Base-by-base conservation (phyloP, 331 rosid species). In the Malus hybrid region DNA sequence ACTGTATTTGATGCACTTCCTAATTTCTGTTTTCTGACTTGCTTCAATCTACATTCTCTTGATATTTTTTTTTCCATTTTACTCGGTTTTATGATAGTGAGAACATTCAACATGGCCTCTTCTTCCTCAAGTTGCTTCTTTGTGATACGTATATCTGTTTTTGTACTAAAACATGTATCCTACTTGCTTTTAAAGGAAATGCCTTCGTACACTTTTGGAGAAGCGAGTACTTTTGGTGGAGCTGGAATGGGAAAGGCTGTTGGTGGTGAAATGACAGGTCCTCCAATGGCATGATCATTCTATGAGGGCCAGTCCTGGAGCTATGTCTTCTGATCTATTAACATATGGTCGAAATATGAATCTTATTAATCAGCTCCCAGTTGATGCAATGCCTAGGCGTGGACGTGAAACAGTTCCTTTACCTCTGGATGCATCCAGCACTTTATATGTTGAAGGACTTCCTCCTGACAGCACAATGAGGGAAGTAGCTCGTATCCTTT, bases 401-500 rank as follows among this genome's bases (percentile, higher is more conserved):
- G 91, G 90, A 72, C 97, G 81, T 33, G 98, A 89, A 88, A 82
- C 87, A 65, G 76, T 82, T 57, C 96, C 88, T 19, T 86, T 93
- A 27, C 98, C 98, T 28, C 90, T 88, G 46, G 98, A 91, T 83
- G 97, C 97, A 73, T 86, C 98, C 60, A 89, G 85, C 84, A 93
- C 98, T 73, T 82, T 93, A 69, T 93, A 93, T 78, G 93, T 90
- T 82, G 98, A 93, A 87, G 96, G 98, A 56, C 98, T 90, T 79
- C 98, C 96, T 62, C 68, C 95, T 62, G 98, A 93, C 83, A 78
- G 93, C 88, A 79, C 93, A 6, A 89, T 77, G 83, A 84, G 98
- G 75, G 98, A 93, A 85, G 98, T 93, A 70, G 93, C 98, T 29
- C 93, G 93, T 93, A 91, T 91, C 97, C 89, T 93, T 89, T 81